A percentile compares a stretch with the other conserved stretches of the same genome.
Evolutionary conservation across 257 asterid genomes (phyloP).

Genomic region (Nicotiana attenuata): DNA sequence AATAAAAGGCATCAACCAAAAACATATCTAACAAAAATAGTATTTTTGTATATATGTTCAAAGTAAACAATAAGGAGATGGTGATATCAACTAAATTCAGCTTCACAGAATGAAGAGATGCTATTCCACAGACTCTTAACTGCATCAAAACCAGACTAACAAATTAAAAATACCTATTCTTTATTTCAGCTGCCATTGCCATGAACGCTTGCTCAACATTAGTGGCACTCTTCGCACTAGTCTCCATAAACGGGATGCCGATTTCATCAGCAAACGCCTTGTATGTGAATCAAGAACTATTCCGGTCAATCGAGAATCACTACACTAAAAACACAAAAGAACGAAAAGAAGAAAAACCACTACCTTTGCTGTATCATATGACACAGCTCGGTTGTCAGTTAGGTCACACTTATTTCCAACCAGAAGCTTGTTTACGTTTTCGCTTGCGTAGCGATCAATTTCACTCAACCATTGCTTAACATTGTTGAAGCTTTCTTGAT

Average conservation of each 20-base stretch:
- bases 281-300: slow-evolving; percentile 2
- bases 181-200: slow-evolving; percentile 77
- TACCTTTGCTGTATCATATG: slow-evolving; percentile 78
- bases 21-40: not conserved
- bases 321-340: slow-evolving; percentile 3
- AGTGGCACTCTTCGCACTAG: slow-evolving; percentile 66
- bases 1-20: not conserved
- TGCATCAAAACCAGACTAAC: not conserved
- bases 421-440: slow-evolving; percentile 71
- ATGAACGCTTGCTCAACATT: slow-evolving; percentile 84
- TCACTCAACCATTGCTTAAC: slow-evolving; percentile 86
- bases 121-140: too few species aligned
- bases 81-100: too few species aligned
- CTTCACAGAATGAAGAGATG: too few species aligned
- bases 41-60: not conserved
- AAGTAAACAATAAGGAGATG: not conserved
- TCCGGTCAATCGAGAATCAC: slow-evolving; percentile 1
- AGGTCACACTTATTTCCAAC: slow-evolving; percentile 80
- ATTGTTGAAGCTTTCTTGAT: slow-evolving; percentile 75
- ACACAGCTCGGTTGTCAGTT: slow-evolving; percentile 59
- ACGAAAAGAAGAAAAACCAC: not conserved
- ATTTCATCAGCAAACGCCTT: slow-evolving; percentile 81
- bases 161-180: slow-evolving; percentile 46
- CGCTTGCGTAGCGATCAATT: slow-evolving; percentile 85
- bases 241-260: slow-evolving; percentile 81